phyloP scores from a whole-genome alignment of 306 rosid species.

The Pueraria montana region DNA sequence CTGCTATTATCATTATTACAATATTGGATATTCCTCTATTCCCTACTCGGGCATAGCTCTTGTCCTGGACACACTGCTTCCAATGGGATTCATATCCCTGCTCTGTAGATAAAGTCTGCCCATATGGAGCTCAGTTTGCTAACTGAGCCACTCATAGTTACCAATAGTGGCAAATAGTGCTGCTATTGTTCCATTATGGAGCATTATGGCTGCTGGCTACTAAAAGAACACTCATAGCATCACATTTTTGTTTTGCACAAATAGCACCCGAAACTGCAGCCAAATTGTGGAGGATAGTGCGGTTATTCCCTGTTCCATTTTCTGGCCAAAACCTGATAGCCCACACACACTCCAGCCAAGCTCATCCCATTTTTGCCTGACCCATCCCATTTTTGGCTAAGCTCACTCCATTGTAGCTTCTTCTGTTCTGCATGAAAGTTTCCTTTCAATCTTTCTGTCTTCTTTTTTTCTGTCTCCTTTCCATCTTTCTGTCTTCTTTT shows the following conservation, averaged over 20 bases:
- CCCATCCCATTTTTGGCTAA: too few species aligned
- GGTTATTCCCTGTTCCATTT: neutral
- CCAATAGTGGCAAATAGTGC: neutral
- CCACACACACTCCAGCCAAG: too few species aligned
- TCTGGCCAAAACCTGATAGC: neutral
- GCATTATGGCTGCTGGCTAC: neutral
- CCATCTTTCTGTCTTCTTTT: neutral
- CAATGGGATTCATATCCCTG: conserved; percentile 7
- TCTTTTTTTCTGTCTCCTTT: neutral
- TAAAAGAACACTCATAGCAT: neutral
- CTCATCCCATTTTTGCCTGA: too few species aligned
- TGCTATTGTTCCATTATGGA: neutral
- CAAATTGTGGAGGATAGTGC: neutral
- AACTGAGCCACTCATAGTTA: neutral
- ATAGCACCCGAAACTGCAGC: neutral
- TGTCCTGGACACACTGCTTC: neutral
- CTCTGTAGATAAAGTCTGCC: neutral
- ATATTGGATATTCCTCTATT: conserved; percentile 29
- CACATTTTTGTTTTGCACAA: neutral
- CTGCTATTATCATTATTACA: neutral
- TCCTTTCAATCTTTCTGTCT: neutral
- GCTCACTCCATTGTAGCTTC: too few species aligned
- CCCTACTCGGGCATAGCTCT: neutral
- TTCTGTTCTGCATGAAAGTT: neutral
- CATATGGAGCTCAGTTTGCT: conserved; percentile 5